Conservation (phyloP, 139 green algal species). For the Raphidocelis subcapitata region DNA sequence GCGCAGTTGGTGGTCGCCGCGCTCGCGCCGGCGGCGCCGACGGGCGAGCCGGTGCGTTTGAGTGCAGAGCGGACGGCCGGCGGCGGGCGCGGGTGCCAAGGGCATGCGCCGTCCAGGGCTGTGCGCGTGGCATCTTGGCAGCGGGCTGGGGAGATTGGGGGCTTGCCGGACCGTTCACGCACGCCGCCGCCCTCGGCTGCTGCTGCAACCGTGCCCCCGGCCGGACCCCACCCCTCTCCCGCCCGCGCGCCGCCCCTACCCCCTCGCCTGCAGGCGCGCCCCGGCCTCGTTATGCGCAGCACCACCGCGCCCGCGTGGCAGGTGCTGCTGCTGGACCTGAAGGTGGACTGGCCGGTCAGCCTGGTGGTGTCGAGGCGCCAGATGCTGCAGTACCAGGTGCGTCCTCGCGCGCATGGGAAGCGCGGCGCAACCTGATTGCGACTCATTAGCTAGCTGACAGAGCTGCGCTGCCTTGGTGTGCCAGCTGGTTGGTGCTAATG, state of each 20-base stretch:
- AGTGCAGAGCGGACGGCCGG: background rate
- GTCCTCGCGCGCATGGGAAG: background rate
- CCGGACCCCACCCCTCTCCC: no score
- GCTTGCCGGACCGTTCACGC: no score
- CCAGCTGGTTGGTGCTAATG: no score
- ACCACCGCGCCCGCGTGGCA: constrained; percentile 37
- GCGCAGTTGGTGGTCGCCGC: constrained; percentile 45
- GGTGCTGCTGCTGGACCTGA: constrained; percentile 63
- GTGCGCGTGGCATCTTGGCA: no score
- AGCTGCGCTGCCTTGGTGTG: no score
- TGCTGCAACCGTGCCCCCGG: no score
- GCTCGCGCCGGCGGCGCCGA: constrained; percentile 11
- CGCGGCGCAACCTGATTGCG: background rate
- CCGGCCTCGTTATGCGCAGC: constrained; percentile 14
- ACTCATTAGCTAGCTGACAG: background rate
- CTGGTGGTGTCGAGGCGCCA: constrained; percentile 72
- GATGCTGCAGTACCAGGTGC: constrained; percentile 87
- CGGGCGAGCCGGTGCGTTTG: background rate
- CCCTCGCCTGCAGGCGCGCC: background rate
- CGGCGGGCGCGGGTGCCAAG: no score
- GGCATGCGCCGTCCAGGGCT: no score
- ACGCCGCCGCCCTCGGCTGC: no score
- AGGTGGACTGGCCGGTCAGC: constrained; percentile 74
- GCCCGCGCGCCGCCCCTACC: background rate
- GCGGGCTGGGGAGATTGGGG: no score